These are phyloP conservation scores for Agastache rugosa DNA, from an alignment of 257 asterid species.

Conservation along the genomic window DNA sequence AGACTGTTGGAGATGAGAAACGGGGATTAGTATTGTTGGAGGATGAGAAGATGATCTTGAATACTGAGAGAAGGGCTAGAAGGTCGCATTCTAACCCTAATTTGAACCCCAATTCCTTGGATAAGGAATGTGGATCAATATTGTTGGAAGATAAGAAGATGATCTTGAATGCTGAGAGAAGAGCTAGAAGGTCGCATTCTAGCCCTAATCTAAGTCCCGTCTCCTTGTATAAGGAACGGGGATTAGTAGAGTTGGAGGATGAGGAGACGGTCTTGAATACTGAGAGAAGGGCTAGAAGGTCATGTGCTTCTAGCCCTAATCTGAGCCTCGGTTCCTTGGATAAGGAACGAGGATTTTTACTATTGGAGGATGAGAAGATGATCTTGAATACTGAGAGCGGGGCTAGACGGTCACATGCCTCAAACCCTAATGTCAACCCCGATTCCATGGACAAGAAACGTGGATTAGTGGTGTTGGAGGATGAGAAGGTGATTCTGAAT, in stretches of 20 bases:
- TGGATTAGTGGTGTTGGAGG: slow-evolving; percentile 29
- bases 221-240: neutral
- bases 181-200: slow-evolving; percentile 45
- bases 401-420: slow-evolving; percentile 40
- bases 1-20: neutral
- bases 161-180: slow-evolving; percentile 16
- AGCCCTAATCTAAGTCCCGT: slow-evolving; percentile 39
- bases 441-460: slow-evolving; percentile 42
- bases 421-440: slow-evolving; percentile 45
- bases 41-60: neutral
- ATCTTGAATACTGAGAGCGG: slow-evolving; percentile 27
- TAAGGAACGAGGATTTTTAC: slow-evolving; percentile 34
- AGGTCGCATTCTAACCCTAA: slow-evolving; percentile 49
- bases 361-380: slow-evolving; percentile 19
- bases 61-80: slow-evolving; percentile 34
- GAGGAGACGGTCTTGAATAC: neutral
- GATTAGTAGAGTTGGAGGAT: neutral
- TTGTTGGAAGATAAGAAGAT: neutral
- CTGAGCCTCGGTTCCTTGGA: slow-evolving; percentile 44
- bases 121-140: neutral
- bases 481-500: neutral
- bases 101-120: slow-evolving; percentile 1
- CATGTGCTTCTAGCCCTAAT: slow-evolving; percentile 29
- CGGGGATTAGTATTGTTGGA: neutral
- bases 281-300: slow-evolving; percentile 37